Evolutionary conservation across 768 basidiomycete species (phyloP).

Genomic region (Pleurotus citrinopileatus): DNA sequence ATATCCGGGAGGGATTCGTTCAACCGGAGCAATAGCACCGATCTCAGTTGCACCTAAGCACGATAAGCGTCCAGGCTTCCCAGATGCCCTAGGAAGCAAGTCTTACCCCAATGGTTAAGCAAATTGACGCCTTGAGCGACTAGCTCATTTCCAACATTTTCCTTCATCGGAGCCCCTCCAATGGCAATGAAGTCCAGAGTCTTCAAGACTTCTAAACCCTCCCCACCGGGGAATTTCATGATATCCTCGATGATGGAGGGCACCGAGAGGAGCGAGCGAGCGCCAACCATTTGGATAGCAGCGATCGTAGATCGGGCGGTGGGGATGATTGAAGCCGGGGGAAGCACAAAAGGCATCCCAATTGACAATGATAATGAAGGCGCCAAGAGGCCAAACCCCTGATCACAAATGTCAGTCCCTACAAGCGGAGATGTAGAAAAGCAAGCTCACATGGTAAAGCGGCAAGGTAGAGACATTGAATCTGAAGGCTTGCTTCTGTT

Average conservation of each 20-base stretch:
- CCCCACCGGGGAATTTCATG: constrained; percentile 18
- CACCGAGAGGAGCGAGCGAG: constrained; percentile 32
- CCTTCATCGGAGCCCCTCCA: constrained; percentile 39
- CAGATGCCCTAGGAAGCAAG: background rate
- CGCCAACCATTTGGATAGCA: constrained; percentile 23
- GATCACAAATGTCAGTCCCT: constrained; percentile 1
- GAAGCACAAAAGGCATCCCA: constrained; percentile 35
- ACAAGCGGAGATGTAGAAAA: background rate
- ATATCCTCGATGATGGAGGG: constrained; percentile 40
- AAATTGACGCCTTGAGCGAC: constrained; percentile 29
- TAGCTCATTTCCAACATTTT: constrained; percentile 26
- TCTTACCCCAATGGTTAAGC: constrained; percentile 39
- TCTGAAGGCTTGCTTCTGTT: constrained; percentile 23
- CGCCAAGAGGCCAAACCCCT: constrained; percentile 38
- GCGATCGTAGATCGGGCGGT: constrained; percentile 27
- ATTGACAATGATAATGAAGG: constrained; percentile 31
- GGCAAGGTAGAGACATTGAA: constrained; percentile 36
- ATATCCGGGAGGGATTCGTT: constrained; percentile 25
- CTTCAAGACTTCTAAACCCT: constrained; percentile 27
- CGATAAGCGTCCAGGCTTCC: background rate
- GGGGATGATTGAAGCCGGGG: constrained; percentile 31
- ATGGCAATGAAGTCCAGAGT: constrained; percentile 31
- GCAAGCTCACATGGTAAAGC: constrained; percentile 32
- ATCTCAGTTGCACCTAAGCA: constrained; percentile 31
- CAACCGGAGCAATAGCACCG: constrained; percentile 34